Conservation (phyloP, 257 asterid genomes). For the Eucommia ulmoides region DNA sequence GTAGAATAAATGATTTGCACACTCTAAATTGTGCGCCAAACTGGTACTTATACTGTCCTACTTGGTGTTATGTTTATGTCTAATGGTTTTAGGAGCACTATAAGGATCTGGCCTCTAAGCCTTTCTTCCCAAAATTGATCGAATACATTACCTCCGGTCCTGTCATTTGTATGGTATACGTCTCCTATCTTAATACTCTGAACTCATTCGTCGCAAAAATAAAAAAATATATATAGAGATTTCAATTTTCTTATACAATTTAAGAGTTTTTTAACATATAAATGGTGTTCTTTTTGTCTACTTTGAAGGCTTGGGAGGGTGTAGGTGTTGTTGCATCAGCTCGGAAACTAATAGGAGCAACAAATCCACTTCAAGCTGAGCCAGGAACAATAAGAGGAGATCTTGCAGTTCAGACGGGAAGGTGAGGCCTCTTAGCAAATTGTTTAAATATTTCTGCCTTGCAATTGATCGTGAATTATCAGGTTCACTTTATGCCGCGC, state of each 20-base stretch:
- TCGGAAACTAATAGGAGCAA: slow-evolving; percentile 84
- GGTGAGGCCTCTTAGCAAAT: slow-evolving; percentile 25
- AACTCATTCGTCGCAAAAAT: slow-evolving; percentile 5
- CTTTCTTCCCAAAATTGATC: slow-evolving; percentile 81
- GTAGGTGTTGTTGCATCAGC: slow-evolving; percentile 91
- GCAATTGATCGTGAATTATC: not conserved
- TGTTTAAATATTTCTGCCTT: not conserved
- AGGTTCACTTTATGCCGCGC: no score
- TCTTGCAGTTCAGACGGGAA: slow-evolving; percentile 91
- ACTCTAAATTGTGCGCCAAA: no score
- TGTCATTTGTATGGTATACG: slow-evolving; percentile 80
- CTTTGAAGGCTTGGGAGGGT: slow-evolving; percentile 97
- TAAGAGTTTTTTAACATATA: slow-evolving; percentile 4
- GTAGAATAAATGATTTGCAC: no score
- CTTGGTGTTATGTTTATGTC: no score
- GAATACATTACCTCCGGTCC: slow-evolving; percentile 87
- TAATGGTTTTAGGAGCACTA: slow-evolving; percentile 58
- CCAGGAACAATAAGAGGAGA: slow-evolving; percentile 99
- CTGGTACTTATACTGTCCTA: no score
- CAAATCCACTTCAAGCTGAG: slow-evolving; percentile 89
- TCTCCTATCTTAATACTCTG: not conserved
- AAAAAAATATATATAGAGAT: no score
- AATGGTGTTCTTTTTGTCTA: slow-evolving; percentile 3
- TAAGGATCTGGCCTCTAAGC: slow-evolving; percentile 66
- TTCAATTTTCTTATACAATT: no score